Base-by-base conservation (phyloP, 108 stramenopile genomes). In the Hondaea fermentalgiana region DNA sequence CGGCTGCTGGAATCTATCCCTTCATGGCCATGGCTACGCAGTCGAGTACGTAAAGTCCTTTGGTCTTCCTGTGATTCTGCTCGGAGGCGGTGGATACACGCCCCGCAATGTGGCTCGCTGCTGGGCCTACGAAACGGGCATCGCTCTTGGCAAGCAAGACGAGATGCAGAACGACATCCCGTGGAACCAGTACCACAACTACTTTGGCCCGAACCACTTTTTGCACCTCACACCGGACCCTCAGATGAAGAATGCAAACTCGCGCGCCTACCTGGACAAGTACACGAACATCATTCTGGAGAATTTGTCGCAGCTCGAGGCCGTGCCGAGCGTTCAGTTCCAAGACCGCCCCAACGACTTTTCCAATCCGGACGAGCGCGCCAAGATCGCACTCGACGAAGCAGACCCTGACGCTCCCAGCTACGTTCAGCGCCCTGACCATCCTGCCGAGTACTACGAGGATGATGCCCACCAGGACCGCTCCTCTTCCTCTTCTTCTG, bases 11-110 rank as follows among this genome's bases (percentile, higher is more conserved):
- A 99, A 99, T 90, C 93, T 99, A 6, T 96, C 96, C 55, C 91
- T 98, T 43, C 93, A 96, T 88, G 99, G 99, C 17, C 99, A 98
- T 91, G 99, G 97, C 4, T 95, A 96, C 89, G 98, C 98, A 69
- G 98, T 98, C 49, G 92, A 94, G 87, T 97, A 93, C 90, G 96
- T 98, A 45, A 96, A 98, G 90, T 91, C 91, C 89, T 99, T 97
- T 90, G 94, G 94, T 88, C 95, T 99, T 49, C 99, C 99, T 5
- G 95, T 96, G 19, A 91, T 99, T 60, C 97, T 99, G 1, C 90
- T 99, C 87, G 99, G 99, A 4, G 99, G 99, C 4, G 99, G 99
- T 21, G 99, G 98, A 12, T 99, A 99, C 92, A 99, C 98, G 51
- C 97, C 98, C 83, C 96, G 98, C 12, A 99, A 99, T 91, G 99